Base-by-base conservation (phyloP, 495 filamentous ascomycete species). In the Neurospora sp. region DNA sequence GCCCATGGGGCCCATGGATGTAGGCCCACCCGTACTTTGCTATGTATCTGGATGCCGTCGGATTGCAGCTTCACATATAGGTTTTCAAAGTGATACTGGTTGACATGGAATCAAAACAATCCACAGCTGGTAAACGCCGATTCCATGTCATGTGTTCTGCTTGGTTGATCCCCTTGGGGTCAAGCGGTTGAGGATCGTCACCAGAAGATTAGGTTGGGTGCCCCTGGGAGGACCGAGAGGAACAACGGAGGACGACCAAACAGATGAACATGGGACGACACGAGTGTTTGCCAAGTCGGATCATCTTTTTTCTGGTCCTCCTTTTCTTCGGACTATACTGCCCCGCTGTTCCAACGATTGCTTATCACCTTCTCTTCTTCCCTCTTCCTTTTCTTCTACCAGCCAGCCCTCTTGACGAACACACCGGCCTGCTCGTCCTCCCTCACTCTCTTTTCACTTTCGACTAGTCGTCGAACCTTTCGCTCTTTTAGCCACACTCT, bases 321-420 rank as follows among this genome's bases (percentile, higher is more conserved):
- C 74, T 44, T 45, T 72, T 80, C 31, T 35, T 53, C 38, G 22
- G n/a, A 39, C 10, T 9, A 41, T 70, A 71, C 44, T 45, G 59
- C 75, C 70, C 72, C 59, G 74, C 72, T 75, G 69, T 61, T 48
- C 71, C 39, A 40, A 73, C 31, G 61, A 16, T 35, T 71, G 8
- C 40, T 48, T 53, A 45, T 69, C 73, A 53, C 48, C 4, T 38
- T n/a, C 31, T 69, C 27, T 40, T 45, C 44, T 69, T 22, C 39
- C 39, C 48, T 38, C 59, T 69, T 31, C 48, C 27, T 68, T 53
- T 41, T 72, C 38, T 59, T 69, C 42, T 69, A n/a, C 48, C 71
- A 39, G 71, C 9, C 44, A 40, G 53, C 10, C 73, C 22, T 74
- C 42, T n/a, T 37, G 53, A 65, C 22, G 12, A 71, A 35, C 38